Percentiles rank a stretch among this genome's conserved stretches.
Conservation (phyloP, 1,284 basidiomycete genomes). For the Ustanciosporium gigantosporum region DNA sequence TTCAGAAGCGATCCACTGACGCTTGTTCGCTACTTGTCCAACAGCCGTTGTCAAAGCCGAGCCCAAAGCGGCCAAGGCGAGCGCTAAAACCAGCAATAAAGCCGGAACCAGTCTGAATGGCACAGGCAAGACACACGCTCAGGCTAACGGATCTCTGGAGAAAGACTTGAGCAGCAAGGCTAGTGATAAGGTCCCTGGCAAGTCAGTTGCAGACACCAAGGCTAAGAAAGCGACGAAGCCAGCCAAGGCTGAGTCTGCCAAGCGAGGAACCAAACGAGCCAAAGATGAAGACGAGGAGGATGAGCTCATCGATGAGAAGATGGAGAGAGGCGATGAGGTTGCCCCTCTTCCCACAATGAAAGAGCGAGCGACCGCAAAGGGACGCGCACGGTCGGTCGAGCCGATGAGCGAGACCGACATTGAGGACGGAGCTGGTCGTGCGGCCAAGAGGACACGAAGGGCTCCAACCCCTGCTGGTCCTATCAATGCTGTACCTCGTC, state of each 20-base stretch:
- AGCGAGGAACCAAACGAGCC: constrained; percentile 33
- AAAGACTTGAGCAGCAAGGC: constrained; percentile 9
- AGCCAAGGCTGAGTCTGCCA: constrained; percentile 2
- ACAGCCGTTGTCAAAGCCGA: neutral
- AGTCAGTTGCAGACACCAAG: constrained; percentile 4
- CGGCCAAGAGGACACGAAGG: constrained; percentile 23
- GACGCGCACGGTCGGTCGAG: constrained; percentile 16
- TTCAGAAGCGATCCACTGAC: too few relatives aligned
- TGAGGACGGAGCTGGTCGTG: constrained; percentile 21
- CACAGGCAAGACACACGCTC: neutral
- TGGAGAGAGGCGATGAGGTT: constrained; percentile 13
- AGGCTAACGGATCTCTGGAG: neutral
- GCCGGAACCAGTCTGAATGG: neutral
- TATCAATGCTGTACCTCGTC: constrained; percentile 32
- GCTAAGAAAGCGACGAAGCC: constrained; percentile 4
- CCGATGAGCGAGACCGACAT: constrained; percentile 18
- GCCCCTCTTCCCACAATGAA: constrained; percentile 29
- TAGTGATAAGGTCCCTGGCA: too few relatives aligned
- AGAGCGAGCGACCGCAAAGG: constrained; percentile 11
- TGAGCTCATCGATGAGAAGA: constrained; percentile 21
- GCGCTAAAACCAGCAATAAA: neutral
- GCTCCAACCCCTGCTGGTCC: constrained; percentile 37
- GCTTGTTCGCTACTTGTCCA: too few relatives aligned
- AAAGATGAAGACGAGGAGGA: constrained; percentile 27
- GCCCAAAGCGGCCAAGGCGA: constrained; percentile 1